phyloP scores from a whole-genome alignment of 1,284 basidiomycete genomes.

The Ceratobasidium papillatum region DNA sequence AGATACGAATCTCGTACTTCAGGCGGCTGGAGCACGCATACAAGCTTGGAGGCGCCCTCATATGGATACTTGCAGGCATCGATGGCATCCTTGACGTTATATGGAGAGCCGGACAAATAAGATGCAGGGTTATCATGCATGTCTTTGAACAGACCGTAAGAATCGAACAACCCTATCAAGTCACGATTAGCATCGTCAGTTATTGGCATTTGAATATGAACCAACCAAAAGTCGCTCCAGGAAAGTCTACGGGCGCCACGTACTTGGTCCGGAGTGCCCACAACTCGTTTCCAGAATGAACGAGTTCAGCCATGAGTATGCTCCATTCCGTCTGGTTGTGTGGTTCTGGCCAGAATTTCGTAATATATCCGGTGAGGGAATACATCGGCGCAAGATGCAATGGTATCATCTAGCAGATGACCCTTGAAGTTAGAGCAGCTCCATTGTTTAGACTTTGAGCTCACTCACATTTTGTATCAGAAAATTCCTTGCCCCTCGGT shows the following conservation, averaged over 20 bases:
- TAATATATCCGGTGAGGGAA: slow-evolving; percentile 56
- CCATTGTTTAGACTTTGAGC: background rate
- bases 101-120: slow-evolving; percentile 24
- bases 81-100: slow-evolving; percentile 31
- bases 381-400: slow-evolving; percentile 59
- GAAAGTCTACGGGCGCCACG: slow-evolving; percentile 22
- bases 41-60: slow-evolving; percentile 12
- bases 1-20: slow-evolving; percentile 30
- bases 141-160: slow-evolving; percentile 27
- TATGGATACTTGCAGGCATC: slow-evolving; percentile 25
- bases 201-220: background rate
- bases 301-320: slow-evolving; percentile 59
- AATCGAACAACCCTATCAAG: slow-evolving; percentile 22
- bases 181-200: background rate
- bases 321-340: slow-evolving; percentile 63
- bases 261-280: slow-evolving; percentile 31
- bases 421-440: background rate
- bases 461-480: slow-evolving; percentile 58
- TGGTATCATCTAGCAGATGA: slow-evolving; percentile 58
- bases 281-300: slow-evolving; percentile 42
- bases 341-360: slow-evolving; percentile 56
- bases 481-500: slow-evolving; percentile 58
- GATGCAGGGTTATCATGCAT: slow-evolving; percentile 31
- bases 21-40: slow-evolving; percentile 9
- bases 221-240: slow-evolving; percentile 33